Evolutionary conservation across 2,329 filamentous ascomycete species (phyloP), one percentile per base, ranked within the genome.

Genomic region (Scedosporium minutisporum): DNA sequence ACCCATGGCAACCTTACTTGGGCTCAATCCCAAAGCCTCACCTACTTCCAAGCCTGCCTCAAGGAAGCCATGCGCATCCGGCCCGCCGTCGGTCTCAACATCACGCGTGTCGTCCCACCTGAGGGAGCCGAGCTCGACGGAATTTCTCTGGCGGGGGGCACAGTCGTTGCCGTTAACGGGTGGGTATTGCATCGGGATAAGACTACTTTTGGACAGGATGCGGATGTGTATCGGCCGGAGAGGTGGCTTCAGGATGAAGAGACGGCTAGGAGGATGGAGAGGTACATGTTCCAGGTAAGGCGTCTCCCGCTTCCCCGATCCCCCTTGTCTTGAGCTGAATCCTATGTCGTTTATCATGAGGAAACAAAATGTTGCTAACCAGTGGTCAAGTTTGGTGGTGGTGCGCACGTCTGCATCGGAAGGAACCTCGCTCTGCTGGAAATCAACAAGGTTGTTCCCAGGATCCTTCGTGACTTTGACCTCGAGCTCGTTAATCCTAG

Each of bases 361-460:
- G 23, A 33, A 60, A 18, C 6, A 48, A 60, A 65, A 63, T 44
- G 33, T 38, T 38, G 33, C 23, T 25, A 14, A 10, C 23, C 3
- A 55, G 2, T 14, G 1, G 23, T 51, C 10, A 16, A 80, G 77
- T 85, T 85, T 65, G 82, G 82, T 23, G 81, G 78, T 10, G 82
- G 82, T 27, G 76, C 76, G 7, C 80, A 83, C 58, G 70, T 83
- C 3, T 85, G 82, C 68, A 82, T 84, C 64, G 82, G 82, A 21
- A 76, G 79, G 4, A 81, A 84, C 68, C 68, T 85, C 38, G 82
- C 80, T 0, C 71, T 83, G 48, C 71, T 84, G 29, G 82, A 85
- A 70, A 82, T 84, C 67, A 82, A 84, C 72, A 87, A 86, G 74
- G 76, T 85, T 42, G 71, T 83, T 42, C 81, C 82, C 4, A 77